A percentile compares a stretch with the other conserved stretches of the same genome.
phyloP scores from a whole-genome alignment of 2,329 filamentous ascomycete species.

The Aspergillus flavus region DNA sequence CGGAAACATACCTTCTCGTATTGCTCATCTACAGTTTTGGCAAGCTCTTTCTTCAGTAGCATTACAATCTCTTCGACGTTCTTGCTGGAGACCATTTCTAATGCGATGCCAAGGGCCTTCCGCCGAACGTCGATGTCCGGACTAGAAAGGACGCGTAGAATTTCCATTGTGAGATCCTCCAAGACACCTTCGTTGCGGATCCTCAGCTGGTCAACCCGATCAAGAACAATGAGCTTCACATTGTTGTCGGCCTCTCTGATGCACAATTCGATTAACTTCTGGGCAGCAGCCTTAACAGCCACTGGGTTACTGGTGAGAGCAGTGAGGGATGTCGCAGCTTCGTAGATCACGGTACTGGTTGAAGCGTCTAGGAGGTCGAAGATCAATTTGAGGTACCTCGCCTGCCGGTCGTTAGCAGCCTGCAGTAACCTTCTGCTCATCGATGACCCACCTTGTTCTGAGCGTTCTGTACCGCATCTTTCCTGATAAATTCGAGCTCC shows the following conservation, averaged over 20 bases:
- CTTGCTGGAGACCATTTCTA: constrained; percentile 98
- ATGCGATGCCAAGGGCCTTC: constrained; percentile 84
- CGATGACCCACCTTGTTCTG: constrained; percentile 76
- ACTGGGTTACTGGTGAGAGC: constrained; percentile 95
- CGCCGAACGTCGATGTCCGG: constrained; percentile 93
- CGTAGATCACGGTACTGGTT: constrained; percentile 93
- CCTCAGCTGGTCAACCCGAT: constrained; percentile 85
- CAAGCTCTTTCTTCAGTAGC: constrained; percentile 93
- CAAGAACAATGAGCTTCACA: constrained; percentile 96
- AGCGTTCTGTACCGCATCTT: constrained; percentile 91
- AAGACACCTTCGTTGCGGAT: constrained; percentile 87
- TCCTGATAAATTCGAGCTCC: constrained; percentile 95
- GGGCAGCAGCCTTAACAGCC: constrained; percentile 92
- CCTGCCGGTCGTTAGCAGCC: constrained; percentile 54
- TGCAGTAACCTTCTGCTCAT: not conserved
- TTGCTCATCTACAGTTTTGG: constrained; percentile 96
- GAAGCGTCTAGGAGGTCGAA: constrained; percentile 94
- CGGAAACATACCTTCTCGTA: constrained; percentile 74
- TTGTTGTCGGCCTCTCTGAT: constrained; percentile 99
- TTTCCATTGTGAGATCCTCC: constrained; percentile 95
- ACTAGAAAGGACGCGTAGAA: constrained; percentile 89
- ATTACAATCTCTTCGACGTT: constrained; percentile 98
- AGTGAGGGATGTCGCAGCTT: constrained; percentile 92
- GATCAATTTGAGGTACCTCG: constrained; percentile 88
- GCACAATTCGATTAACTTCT: constrained; percentile 93